These are phyloP conservation scores for Nicotiana tomentosiformis DNA, from an alignment of 257 asterid genomes.

Conservation along the genomic window DNA sequence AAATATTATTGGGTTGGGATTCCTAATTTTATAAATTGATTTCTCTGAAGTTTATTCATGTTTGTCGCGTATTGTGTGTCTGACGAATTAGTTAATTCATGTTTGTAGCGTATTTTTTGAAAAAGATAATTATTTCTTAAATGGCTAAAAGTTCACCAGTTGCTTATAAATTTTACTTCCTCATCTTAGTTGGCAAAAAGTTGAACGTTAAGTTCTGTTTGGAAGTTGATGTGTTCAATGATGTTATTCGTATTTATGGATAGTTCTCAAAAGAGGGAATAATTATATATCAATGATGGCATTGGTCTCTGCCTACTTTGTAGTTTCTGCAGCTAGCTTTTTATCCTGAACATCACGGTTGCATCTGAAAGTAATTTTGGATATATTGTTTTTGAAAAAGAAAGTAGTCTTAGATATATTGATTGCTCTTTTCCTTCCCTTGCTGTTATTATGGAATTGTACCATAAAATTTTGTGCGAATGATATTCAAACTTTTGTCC, in stretches of 20 bases:
- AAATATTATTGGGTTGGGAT: too few relatives aligned
- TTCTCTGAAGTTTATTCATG: too few relatives aligned
- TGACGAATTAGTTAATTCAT: too few relatives aligned
- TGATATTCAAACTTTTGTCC: not conserved
- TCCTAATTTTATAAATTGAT: too few relatives aligned
- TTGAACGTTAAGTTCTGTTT: not conserved
- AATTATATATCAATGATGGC: not conserved
- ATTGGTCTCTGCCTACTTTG: not conserved
- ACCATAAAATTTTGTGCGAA: not conserved
- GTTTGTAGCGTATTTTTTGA: too few relatives aligned
- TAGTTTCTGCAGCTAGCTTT: not conserved
- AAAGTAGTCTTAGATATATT: not conserved
- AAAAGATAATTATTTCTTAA: too few relatives aligned
- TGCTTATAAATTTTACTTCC: not conserved
- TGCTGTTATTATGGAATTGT: not conserved
- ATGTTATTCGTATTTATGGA: not conserved
- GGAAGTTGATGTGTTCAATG: not conserved
- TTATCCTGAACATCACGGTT: not conserved
- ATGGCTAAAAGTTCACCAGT: not conserved
- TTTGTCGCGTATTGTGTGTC: too few relatives aligned
- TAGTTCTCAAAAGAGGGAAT: not conserved
- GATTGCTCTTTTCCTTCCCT: not conserved
- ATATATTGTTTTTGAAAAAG: too few relatives aligned
- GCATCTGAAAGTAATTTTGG: not conserved
- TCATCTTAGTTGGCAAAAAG: not conserved